Evolutionary conservation across 148 eudicot genomes (phyloP).

Genomic region (Bassia scoparia): DNA sequence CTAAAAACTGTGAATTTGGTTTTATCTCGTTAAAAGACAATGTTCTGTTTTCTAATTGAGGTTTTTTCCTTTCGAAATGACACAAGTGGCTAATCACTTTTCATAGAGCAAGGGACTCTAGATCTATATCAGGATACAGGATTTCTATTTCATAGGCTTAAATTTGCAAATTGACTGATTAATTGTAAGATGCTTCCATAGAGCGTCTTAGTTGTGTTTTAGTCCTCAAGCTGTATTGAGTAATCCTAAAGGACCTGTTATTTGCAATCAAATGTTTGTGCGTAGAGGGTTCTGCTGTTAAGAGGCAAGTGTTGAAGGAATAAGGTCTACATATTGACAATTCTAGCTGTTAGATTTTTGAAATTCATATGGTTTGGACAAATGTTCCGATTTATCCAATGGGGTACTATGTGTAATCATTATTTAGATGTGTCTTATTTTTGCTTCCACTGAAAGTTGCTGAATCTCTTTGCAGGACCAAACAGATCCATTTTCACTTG

Average conservation of each 20-base stretch:
- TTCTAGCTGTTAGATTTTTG: neutral
- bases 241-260: too few relatives aligned
- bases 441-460: constrained; percentile 13
- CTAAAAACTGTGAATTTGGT: too few relatives aligned
- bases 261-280: neutral
- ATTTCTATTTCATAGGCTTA: neutral
- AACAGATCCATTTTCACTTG: constrained; percentile 80
- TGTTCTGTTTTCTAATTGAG: neutral
- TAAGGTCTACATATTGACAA: neutral
- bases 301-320: neutral
- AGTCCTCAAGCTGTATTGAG: too few relatives aligned
- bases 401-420: neutral
- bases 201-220: neutral
- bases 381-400: neutral
- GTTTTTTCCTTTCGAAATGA: neutral
- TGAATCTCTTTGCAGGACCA: constrained; percentile 49
- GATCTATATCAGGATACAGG: neutral
- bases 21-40: neutral
- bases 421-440: neutral
- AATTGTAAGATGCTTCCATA: neutral
- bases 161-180: neutral
- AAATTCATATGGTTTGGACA: neutral
- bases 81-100: neutral
- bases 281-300: neutral
- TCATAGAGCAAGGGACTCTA: neutral